Evolutionary conservation across 1,139 yeast genomes (phyloP).

Genomic region (Yamadazyma spencermartinsiae): DNA sequence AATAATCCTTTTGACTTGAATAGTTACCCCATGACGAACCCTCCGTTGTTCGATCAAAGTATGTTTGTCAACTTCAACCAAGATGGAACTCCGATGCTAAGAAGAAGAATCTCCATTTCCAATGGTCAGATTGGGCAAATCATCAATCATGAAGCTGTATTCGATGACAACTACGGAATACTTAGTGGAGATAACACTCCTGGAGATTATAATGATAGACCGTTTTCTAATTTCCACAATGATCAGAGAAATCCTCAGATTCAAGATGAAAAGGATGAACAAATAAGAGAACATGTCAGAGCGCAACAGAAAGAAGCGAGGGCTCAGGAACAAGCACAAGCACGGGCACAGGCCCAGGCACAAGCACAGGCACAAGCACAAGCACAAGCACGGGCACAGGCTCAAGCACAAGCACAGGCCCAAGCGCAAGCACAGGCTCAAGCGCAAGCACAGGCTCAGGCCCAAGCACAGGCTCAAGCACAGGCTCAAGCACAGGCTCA

Average conservation of each 20-base stretch:
- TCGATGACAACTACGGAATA: slow-evolving; percentile 24
- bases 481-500: slow-evolving; percentile 17
- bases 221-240: slow-evolving; percentile 13
- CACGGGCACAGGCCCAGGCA: slow-evolving; percentile 6
- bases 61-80: slow-evolving; percentile 41
- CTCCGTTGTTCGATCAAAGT: slow-evolving; percentile 62
- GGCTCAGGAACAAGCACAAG: slow-evolving; percentile 24
- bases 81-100: slow-evolving; percentile 46
- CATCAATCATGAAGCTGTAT: slow-evolving; percentile 46
- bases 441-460: slow-evolving; percentile 12
- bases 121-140: slow-evolving; percentile 80
- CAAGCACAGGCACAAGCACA: slow-evolving; percentile 9
- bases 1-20: slow-evolving; percentile 43
- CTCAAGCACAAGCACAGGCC: slow-evolving; percentile 5
- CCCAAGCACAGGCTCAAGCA: slow-evolving; percentile 19
- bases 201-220: slow-evolving; percentile 6
- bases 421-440: slow-evolving; percentile 4
- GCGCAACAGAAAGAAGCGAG: no score
- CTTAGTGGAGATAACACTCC: slow-evolving; percentile 13
- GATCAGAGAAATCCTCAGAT: slow-evolving; percentile 7
- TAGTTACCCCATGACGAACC: slow-evolving; percentile 63
- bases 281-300: slow-evolving; percentile 20
- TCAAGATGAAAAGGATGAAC: slow-evolving; percentile 14
- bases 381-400: background rate
- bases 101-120: slow-evolving; percentile 69